These are phyloP conservation scores for Arachis hypogaea DNA, from an alignment of 306 rosid species.

Conservation along the genomic window DNA sequence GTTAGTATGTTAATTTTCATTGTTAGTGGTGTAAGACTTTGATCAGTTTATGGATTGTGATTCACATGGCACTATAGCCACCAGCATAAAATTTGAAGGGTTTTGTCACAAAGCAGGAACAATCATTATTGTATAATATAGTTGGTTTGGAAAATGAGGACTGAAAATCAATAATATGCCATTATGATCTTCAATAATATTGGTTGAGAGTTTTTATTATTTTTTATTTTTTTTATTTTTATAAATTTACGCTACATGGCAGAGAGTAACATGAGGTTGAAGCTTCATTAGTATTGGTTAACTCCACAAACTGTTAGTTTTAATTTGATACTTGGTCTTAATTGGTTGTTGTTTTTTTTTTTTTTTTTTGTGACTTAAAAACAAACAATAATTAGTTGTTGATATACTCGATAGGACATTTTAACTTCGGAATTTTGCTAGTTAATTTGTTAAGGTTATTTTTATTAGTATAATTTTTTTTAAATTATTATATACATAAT, in stretches of 20 bases:
- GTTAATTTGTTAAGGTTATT: too few species aligned
- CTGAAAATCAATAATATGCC: conserved; percentile 24
- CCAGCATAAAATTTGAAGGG: conserved; percentile 15
- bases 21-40: not conserved
- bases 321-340: not conserved
- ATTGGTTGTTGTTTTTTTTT: too few species aligned
- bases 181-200: not conserved
- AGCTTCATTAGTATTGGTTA: conserved; percentile 1
- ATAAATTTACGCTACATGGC: conserved; percentile 1
- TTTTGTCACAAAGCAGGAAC: conserved; percentile 29
- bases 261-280: not conserved
- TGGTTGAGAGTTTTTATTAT: not conserved
- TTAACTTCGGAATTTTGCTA: too few species aligned
- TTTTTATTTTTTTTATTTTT: not conserved
- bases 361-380: too few species aligned
- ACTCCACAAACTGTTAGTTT: not conserved
- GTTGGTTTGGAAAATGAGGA: conserved; percentile 24
- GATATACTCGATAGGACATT: too few species aligned
- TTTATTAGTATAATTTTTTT: too few species aligned
- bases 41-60: conserved; percentile 22
- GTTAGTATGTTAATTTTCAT: conserved; percentile 27
- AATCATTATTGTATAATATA: conserved; percentile 29
- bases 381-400: not conserved
- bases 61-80: conserved; percentile 30
- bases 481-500: too few species aligned